Evolutionary conservation across 768 basidiomycete genomes (phyloP).

Genomic region (Lactifluus pinguis): DNA sequence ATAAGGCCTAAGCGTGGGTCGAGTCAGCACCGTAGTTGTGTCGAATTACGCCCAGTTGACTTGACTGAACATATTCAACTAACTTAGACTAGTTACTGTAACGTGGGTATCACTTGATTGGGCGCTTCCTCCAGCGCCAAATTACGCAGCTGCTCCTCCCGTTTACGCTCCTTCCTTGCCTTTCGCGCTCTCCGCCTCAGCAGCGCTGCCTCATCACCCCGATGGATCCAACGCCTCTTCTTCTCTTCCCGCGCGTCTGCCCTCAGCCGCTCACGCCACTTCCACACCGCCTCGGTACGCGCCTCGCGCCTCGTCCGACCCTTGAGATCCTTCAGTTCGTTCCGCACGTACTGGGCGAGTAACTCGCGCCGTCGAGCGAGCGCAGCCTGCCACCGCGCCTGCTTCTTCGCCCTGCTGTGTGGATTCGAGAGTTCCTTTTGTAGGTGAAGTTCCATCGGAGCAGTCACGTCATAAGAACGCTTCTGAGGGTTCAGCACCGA

Average conservation of each 20-base stretch:
- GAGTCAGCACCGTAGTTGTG: too few species aligned
- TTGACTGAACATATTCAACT: too few species aligned
- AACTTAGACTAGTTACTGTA: too few species aligned
- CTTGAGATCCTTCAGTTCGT: conserved; percentile 42
- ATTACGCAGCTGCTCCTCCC: conserved; percentile 23
- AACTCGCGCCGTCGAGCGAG: conserved; percentile 39
- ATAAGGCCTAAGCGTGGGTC: too few species aligned
- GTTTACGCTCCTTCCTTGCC: conserved; percentile 26
- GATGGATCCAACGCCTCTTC: conserved; percentile 45
- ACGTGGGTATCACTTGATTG: conserved; percentile 26
- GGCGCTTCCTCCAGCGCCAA: conserved; percentile 25
- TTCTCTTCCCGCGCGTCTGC: conserved; percentile 50
- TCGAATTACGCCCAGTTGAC: too few species aligned
- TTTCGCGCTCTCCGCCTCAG: conserved; percentile 21
- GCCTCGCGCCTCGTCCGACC: conserved; percentile 57
- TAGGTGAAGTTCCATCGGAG: conserved; percentile 60
- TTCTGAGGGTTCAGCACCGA: conserved; percentile 35
- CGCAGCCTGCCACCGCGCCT: conserved; percentile 61
- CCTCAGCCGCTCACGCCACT: conserved; percentile 54
- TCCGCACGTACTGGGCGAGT: conserved; percentile 40
- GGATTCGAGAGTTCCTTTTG: conserved; percentile 70
- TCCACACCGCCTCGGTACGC: conserved; percentile 65
- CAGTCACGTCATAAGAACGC: conserved; percentile 38
- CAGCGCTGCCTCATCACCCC: conserved; percentile 25
- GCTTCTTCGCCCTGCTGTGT: conserved; percentile 75